Evolutionary conservation across 441 rosid species (phyloP).

Genomic region (Euphorbia celastroides): DNA sequence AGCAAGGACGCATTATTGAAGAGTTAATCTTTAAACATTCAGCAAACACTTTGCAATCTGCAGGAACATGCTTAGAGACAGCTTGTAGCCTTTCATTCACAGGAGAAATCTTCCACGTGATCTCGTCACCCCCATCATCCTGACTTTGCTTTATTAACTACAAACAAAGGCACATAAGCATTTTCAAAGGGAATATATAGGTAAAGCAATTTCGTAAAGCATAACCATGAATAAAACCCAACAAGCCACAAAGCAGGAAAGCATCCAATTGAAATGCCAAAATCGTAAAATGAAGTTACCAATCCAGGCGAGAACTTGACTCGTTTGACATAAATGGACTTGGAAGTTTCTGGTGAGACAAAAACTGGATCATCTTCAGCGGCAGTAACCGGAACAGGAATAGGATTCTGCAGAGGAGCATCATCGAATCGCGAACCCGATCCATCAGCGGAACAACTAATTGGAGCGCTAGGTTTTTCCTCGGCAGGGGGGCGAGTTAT

Average conservation of each 20-base stretch:
- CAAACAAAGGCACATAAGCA: not conserved
- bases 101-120: slow-evolving; percentile 96
- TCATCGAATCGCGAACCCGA: not conserved
- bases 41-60: slow-evolving; percentile 39
- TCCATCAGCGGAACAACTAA: not conserved
- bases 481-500: not conserved
- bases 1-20: slow-evolving; percentile 52
- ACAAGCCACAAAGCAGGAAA: not conserved
- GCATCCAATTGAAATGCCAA: not conserved
- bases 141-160: slow-evolving; percentile 95
- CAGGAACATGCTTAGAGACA: slow-evolving; percentile 54
- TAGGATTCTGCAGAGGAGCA: slow-evolving; percentile 5
- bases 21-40: slow-evolving; percentile 45
- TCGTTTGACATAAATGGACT: slow-evolving; percentile 45
- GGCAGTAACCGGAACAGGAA: slow-evolving; percentile 10
- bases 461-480: slow-evolving; percentile 9
- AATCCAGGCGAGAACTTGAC: slow-evolving; percentile 86
- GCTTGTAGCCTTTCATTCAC: slow-evolving; percentile 77
- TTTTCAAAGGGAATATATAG: not conserved
- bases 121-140: slow-evolving; percentile 77
- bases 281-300: slow-evolving; percentile 33
- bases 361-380: slow-evolving; percentile 25
- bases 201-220: too few species aligned
- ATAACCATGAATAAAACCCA: too few species aligned
- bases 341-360: slow-evolving; percentile 56